Conservation (phyloP, 192 early-diverging fungal genomes). For the Entomortierella chlamydospora region DNA sequence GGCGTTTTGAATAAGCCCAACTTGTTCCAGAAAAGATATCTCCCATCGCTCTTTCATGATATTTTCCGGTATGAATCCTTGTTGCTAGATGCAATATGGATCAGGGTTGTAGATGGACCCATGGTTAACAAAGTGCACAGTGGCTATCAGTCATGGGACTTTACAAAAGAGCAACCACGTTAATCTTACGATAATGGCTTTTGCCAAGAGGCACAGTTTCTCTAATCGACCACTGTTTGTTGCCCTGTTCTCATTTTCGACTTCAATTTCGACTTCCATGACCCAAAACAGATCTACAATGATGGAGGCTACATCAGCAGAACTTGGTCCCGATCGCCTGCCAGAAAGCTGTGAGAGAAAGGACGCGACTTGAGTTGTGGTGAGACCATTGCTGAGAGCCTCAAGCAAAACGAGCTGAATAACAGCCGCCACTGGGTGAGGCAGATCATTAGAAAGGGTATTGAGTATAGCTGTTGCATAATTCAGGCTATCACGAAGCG, state of each 20-base stretch:
- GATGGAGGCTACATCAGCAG: conserved; percentile 11
- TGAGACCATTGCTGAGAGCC: conserved; percentile 1
- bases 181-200: conserved; percentile 36
- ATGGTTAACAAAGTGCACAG: neutral
- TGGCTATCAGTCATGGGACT: no score
- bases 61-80: conserved; percentile 55
- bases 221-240: neutral
- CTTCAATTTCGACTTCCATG: conserved; percentile 34
- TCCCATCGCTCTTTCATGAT: conserved; percentile 69
- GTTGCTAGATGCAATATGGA: neutral
- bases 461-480: conserved; percentile 14
- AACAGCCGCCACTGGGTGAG: conserved; percentile 9
- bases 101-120: no score
- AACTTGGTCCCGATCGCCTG: neutral
- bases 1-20: conserved; percentile 61
- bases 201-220: conserved; percentile 13
- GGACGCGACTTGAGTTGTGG: neutral
- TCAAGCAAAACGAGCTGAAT: conserved; percentile 11
- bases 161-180: neutral
- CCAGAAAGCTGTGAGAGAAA: conserved; percentile 13
- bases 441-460: conserved; percentile 3
- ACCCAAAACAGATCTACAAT: conserved; percentile 47
- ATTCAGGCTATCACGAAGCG: neutral
- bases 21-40: conserved; percentile 59
- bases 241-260: neutral